Base-by-base conservation (phyloP, 2,329 filamentous ascomycete species). In the Fusarium hainanense region DNA sequence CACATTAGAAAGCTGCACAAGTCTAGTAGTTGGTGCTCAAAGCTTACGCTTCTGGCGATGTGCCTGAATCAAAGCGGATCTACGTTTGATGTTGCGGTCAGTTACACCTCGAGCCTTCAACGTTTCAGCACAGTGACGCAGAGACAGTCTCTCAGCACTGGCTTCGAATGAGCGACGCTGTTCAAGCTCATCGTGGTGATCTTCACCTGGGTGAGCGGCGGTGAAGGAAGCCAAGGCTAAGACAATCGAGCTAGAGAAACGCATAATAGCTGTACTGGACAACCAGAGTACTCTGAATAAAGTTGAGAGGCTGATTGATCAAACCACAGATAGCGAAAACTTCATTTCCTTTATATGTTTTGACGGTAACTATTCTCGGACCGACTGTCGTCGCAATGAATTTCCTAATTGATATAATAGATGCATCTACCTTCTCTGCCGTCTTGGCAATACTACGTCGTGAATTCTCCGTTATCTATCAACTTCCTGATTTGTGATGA, bases 21-120 rank as follows among this genome's bases (percentile, higher is more conserved):
- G 23, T 23, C 13, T 20, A 14, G 12, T n/a, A 7, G 0, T 43
- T 1, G 5, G 1, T 43, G 5, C 9, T 4, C 11, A 25, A 6
- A 6, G 18, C 43, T 61, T 65, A 58, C 80, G 79, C 70, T 81
- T 82, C 44, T 71, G 72, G 14, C 84, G 81, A 7, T 84, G 79
- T 23, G 81, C 76, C 49, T 82, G 72, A 13, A 85, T 77, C 6
- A 79, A 67, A 5, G 76, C 78, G 20, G 80, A 68, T 28, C 85
- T 83, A 50, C 85, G 85, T 46, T 77, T 79, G 44, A 83, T 73
- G 66, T 82, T 85, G 56, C 79, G 78, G 40, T 75, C 74, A 48
- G 81, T 79, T 11, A 83, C 70, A 25, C 85, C 85, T 7, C 85
- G 81, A 16, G 82, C 81, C 69, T 80, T 81, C 16, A 87, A 79